A percentile compares a stretch with the other conserved stretches of the same genome.
Conservation (phyloP, 2,329 filamentous ascomycete genomes). For the Neonectria punicea region DNA sequence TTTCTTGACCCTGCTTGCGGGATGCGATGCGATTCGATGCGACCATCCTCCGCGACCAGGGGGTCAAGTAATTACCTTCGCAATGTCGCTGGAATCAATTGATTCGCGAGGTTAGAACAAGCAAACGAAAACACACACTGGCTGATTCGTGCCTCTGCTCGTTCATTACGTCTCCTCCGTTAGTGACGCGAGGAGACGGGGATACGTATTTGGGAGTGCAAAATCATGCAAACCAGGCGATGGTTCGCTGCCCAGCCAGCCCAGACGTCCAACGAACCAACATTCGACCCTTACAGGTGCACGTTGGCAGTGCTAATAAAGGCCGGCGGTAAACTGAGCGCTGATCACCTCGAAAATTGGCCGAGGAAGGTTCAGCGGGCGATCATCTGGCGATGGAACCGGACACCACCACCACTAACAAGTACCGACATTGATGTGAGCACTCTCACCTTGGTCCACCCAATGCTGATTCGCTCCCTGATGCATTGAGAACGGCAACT, state of each 20-base stretch:
- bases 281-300: background rate
- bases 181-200: background rate
- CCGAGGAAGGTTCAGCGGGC: background rate
- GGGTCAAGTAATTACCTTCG: background rate
- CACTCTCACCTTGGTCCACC: background rate
- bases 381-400: background rate
- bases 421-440: background rate
- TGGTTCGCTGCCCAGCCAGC: background rate
- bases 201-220: background rate
- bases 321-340: background rate
- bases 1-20: constrained; percentile 2
- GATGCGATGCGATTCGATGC: background rate
- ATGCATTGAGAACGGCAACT: background rate
- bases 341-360: background rate
- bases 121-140: background rate
- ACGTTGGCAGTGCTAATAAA: too few relatives aligned
- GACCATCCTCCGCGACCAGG: background rate
- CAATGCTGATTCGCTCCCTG: background rate
- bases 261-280: background rate
- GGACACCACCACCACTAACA: background rate
- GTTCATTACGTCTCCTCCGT: background rate
- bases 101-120: background rate
- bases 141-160: background rate
- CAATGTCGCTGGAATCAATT: background rate
- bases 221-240: background rate